Percentiles rank a stretch among this genome's conserved stretches.
phyloP scores from a whole-genome alignment of 2,329 filamentous ascomycete species.

The Colletotrichum salicis region DNA sequence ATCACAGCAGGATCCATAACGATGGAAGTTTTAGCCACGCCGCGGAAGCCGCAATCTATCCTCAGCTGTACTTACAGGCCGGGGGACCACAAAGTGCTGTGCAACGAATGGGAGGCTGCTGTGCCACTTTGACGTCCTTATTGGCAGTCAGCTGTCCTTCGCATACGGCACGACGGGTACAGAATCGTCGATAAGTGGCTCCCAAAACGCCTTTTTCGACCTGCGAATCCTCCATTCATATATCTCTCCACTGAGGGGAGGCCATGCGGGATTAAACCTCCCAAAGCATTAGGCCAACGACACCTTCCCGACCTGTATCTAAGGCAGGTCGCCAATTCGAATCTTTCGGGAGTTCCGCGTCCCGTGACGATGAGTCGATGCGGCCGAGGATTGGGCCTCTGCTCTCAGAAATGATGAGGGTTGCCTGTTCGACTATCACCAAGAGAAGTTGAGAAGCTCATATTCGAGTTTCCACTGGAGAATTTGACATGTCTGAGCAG shows the following conservation, averaged over 20 bases:
- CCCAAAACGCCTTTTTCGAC: not conserved
- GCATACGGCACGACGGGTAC: constrained; percentile 16
- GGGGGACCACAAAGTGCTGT: constrained; percentile 13
- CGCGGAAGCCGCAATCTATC: constrained; percentile 28
- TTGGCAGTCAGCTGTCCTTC: constrained; percentile 27
- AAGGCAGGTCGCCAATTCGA: not conserved
- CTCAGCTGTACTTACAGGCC: not conserved
- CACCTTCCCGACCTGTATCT: not conserved
- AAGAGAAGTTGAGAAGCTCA: constrained; percentile 7
- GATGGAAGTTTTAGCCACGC: constrained; percentile 13
- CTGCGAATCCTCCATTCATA: constrained; percentile 5
- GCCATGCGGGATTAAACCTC: not conserved
- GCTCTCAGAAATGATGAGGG: constrained; percentile 14
- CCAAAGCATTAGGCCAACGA: not conserved
- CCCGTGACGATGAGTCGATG: constrained; percentile 30
- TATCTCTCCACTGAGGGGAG: not conserved
- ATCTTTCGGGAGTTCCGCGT: constrained; percentile 18
- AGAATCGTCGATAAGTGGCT: constrained; percentile 27
- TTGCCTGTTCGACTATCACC: constrained; percentile 22
- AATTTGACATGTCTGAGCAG: constrained; percentile 15
- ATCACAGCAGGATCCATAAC: constrained; percentile 19
- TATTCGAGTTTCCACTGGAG: constrained; percentile 26
- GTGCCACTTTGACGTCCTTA: constrained; percentile 24
- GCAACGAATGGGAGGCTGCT: constrained; percentile 26
- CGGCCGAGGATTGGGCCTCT: constrained; percentile 17